Base-by-base conservation (phyloP, 2,329 filamentous ascomycete genomes). In the Clonostachys rosea region DNA sequence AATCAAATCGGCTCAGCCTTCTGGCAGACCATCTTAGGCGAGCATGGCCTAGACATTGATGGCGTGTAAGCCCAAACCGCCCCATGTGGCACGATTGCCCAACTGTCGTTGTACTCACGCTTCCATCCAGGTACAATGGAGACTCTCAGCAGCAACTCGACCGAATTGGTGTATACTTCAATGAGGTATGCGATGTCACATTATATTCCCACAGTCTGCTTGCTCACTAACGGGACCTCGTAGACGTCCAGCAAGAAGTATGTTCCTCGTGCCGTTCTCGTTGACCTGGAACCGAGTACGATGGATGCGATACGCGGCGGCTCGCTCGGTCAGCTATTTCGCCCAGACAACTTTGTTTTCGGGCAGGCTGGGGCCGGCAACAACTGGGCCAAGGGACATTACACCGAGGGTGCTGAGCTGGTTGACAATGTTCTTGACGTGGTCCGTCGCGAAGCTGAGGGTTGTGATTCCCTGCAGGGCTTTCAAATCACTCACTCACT, bases 1-100 rank as follows among this genome's bases (percentile, higher is more conserved):
- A 99, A 99, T 88, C 94, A 99, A 89, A 96, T 97, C 64, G 94
- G 94, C 92, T 92, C 94, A 81, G 94, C 94, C 77, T 99, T 99
- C 84, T 99, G 94, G 87, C 87, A 91, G 74, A 87, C 79, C 66
- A 91, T 91, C 70, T 89, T 87, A 67, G 84, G 86, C 74, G 87
- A 91, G 83, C 94, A 99, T 74, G 94, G 94, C 67, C 91, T 99
- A 68, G 94, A 99, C 77, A 90, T 88, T 76, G 89, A 89, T 73
- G 92, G 92, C 76, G 87, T 96, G 87, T 97, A 97, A 20, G 18
- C 18, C 18, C 18, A 20, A 6, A 5, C 5, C 18, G 18, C 18
- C 18, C 18, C 4, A 20, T 20, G 18, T 20, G 18, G 18, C 18
- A 20, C 18, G 18, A 20, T 20, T 5, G 18, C 18, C 18, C 5